phyloP scores from a whole-genome alignment of 495 filamentous ascomycete genomes.

The Gamarada debralockiae region DNA sequence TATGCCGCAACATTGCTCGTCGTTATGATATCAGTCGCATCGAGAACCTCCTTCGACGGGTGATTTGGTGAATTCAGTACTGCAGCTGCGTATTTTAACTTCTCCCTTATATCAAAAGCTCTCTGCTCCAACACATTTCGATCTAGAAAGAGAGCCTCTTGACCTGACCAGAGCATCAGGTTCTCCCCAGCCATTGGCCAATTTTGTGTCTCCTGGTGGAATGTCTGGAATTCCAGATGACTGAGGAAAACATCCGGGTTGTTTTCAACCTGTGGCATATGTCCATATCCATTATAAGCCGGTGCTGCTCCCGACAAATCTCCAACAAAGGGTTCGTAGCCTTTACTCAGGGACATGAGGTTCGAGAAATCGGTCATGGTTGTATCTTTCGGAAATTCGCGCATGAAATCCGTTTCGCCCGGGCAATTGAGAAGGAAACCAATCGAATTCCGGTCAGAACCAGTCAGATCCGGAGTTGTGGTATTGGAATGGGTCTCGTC shows the following conservation, averaged over 20 bases:
- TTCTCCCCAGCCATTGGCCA: slow-evolving; percentile 21
- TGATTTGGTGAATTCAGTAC: slow-evolving; percentile 13
- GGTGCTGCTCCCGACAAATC: not conserved
- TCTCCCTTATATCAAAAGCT: slow-evolving; percentile 24
- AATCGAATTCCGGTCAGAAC: slow-evolving; percentile 25
- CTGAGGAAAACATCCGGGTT: slow-evolving; percentile 19
- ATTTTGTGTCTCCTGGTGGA: slow-evolving; percentile 18
- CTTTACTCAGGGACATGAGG: not conserved
- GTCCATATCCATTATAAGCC: slow-evolving; percentile 9
- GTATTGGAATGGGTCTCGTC: slow-evolving; percentile 11
- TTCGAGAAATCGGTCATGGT: slow-evolving; percentile 8
- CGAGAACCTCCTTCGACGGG: slow-evolving; percentile 11
- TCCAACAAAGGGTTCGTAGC: not conserved
- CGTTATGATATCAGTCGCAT: slow-evolving; percentile 18
- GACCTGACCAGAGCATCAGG: slow-evolving; percentile 14
- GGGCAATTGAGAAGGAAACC: slow-evolving; percentile 24
- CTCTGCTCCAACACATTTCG: slow-evolving; percentile 19
- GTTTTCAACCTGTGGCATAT: slow-evolving; percentile 7
- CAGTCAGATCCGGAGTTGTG: slow-evolving; percentile 15
- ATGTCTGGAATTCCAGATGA: slow-evolving; percentile 16
- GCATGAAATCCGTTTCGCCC: slow-evolving; percentile 20
- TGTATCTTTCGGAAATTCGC: slow-evolving; percentile 17
- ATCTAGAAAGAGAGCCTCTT: slow-evolving; percentile 11
- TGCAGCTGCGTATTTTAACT: slow-evolving; percentile 21
- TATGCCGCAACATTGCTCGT: slow-evolving; percentile 17